Evolutionary conservation across 352 stramenopile species (phyloP), one percentile per base, ranked within the genome.

Genomic region (Pythium oligandrum): DNA sequence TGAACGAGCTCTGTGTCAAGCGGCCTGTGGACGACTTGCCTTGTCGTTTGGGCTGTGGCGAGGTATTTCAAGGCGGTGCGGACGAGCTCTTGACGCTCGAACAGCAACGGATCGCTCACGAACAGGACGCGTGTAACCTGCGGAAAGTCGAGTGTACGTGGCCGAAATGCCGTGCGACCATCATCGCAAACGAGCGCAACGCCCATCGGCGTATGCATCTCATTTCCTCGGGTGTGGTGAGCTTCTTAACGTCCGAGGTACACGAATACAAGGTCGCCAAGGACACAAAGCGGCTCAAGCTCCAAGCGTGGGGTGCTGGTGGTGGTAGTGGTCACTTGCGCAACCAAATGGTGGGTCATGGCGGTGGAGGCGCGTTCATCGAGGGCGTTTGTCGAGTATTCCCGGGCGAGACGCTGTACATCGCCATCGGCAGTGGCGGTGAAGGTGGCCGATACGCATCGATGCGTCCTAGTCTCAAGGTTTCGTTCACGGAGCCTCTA

Each of bases 101-200:
- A 40, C 78, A 90, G 57, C 69, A 69, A 33, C 77, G 82, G 3
- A 69, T 81, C 3, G 67, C 73, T 5, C 82, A 92, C 51, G 82
- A 92, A 39, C 66, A 87, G 62, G 82, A 92, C 33, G 74, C 80
- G 35, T 92, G 82, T 36, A 50, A 53, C 11, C 48, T 84, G 6
- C 82, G 82, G 4, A 81, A 85, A 48, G 77, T 90, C 4, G 68
- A 75, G 48, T 92, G 82, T 54, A 86, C 73, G 33, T 92, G 82
- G 82, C 78, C 78, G 9, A 73, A 76, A 38, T 92, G 82, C 51
- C 63, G 71, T 11, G 73, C 65, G 1, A 36, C 55, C 2, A 72
- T 89, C 34, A 5, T 76, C 5, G 78, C 82, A 1, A 77, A 73
- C 42, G 77, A 92, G 17, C 69, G 77, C 31, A 88, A 87, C 36